Percentiles rank a stretch among this genome's conserved stretches.
These are phyloP conservation scores for Suillus cothurnatus DNA, from an alignment of 768 basidiomycete genomes.

Conservation along the genomic window DNA sequence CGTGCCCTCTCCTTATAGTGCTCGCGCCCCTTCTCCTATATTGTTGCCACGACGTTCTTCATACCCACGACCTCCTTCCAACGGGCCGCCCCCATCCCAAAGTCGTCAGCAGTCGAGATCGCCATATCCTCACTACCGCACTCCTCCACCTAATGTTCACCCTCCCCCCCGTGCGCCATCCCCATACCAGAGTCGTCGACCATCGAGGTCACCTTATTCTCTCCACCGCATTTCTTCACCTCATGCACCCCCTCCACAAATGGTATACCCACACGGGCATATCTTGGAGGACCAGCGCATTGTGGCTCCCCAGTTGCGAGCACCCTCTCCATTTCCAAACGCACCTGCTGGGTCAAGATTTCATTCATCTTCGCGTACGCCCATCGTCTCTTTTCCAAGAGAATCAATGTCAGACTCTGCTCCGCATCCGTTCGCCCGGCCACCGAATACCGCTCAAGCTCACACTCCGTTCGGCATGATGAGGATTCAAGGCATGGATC, in stretches of 20 bases:
- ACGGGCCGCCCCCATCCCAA: slow-evolving; percentile 30
- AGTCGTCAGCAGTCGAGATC: slow-evolving; percentile 1
- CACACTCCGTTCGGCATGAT: slow-evolving; percentile 70
- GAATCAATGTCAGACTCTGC: slow-evolving; percentile 49
- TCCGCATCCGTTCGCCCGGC: slow-evolving; percentile 75
- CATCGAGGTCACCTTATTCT: not conserved
- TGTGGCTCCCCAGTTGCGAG: slow-evolving; percentile 36
- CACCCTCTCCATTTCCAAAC: slow-evolving; percentile 57
- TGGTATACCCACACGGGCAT: slow-evolving; percentile 57
- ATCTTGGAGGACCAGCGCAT: slow-evolving; percentile 56
- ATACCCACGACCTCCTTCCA: slow-evolving; percentile 17
- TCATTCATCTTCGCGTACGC: slow-evolving; percentile 28
- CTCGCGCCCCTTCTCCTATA: slow-evolving; percentile 15
- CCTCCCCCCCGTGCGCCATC: slow-evolving; percentile 25
- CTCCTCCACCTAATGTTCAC: slow-evolving; percentile 16
- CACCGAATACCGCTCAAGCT: slow-evolving; percentile 63
- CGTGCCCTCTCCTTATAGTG: slow-evolving; percentile 35
- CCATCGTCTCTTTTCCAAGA: slow-evolving; percentile 20
- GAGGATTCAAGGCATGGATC: slow-evolving; percentile 78
- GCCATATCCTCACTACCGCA: slow-evolving; percentile 7
- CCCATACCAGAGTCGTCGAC: slow-evolving; percentile 18
- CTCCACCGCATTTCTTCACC: slow-evolving; percentile 18
- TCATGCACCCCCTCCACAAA: slow-evolving; percentile 22
- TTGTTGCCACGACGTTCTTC: slow-evolving; percentile 23
- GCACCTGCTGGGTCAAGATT: slow-evolving; percentile 32